Evolutionary conservation across 176 grass and related monocot species (phyloP), one percentile per base, ranked within the genome.

Genomic region (Oryza rufipogon): DNA sequence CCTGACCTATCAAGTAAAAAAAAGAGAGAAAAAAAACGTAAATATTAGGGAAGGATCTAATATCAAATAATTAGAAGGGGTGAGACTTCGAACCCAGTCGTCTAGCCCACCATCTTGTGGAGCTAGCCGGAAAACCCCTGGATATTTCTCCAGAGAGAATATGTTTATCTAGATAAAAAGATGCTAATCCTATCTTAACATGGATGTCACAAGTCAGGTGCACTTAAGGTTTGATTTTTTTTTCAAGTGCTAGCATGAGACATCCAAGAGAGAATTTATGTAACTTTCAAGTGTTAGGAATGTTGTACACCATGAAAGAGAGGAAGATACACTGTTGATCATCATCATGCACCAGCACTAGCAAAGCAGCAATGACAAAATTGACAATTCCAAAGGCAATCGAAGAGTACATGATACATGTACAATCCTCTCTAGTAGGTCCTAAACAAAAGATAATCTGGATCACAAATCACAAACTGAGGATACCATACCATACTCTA

Each of bases 401-500:
- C 47, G 5, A 19, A 56, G 51, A 56, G 51, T 3, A 60, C 56
- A 22, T 39, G 38, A 7, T 5, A 60, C 42, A 44, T 44, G 42
- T 44, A 44, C 42, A 44, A 44, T 60, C 19, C 7, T 2, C 56
- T n/a, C 56, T 3, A 60, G 19, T 48, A 48, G n/a, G 64, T 17
- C 9, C 68, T 70, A 36, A 4, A 42, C 68, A 41, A 41, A 41
- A 42, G 17, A 42, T 70, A 34, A 22, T 70, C 2, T 4, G 9
- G 19, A n/a, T 41, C 68, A 9, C 34, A 36, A 36, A 34, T 38
- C 36, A 1, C 36, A 38, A 17, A 64, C 23, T 65, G 7, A 32
- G 4, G 23, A 47, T 3, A 44, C 22, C 77, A 66, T 79, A 11
- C 75, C 25, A 79, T 66, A 66, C 44, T 78, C 58, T 63, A 63